A percentile compares a stretch with the other conserved stretches of the same genome.
These are phyloP conservation scores for Phytophthora foliorum DNA, from an alignment of 352 stramenopile species.

Conservation along the genomic window DNA sequence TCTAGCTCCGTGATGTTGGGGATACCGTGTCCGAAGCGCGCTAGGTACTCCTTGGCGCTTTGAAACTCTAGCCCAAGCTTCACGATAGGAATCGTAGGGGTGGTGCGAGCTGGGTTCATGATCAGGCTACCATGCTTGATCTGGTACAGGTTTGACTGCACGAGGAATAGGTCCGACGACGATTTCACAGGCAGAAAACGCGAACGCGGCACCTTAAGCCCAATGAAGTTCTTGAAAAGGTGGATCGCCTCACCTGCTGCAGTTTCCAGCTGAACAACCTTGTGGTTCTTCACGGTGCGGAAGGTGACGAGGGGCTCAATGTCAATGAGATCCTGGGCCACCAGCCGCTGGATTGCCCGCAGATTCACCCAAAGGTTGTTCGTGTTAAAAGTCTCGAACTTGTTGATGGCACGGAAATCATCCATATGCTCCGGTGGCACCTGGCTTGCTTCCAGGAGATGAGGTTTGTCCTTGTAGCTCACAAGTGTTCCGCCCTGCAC, in stretches of 20 bases:
- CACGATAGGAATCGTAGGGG: conserved; percentile 92
- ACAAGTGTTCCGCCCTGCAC: conserved; percentile 92
- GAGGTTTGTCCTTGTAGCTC: conserved; percentile 93
- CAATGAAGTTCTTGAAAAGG: conserved; percentile 98
- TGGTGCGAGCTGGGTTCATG: conserved; percentile 86
- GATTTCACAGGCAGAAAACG: conserved; percentile 99
- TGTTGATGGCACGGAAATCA: conserved; percentile 95
- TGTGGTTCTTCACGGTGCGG: conserved; percentile 96
- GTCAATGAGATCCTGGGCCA: conserved; percentile 98
- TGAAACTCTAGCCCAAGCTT: conserved; percentile 95
- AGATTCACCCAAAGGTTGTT: conserved; percentile 99
- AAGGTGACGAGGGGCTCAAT: conserved; percentile 96
- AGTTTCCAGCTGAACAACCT: conserved; percentile 95
- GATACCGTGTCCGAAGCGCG: conserved; percentile 89
- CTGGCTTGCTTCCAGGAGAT: conserved; percentile 98
- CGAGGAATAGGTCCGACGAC: conserved; percentile 97
- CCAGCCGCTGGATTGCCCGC: conserved; percentile 96
- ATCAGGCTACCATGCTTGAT: conserved; percentile 93
- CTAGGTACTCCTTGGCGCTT: conserved; percentile 88
- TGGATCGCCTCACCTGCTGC: conserved; percentile 98
- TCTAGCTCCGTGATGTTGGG: conserved; percentile 95
- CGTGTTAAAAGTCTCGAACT: conserved; percentile 99
- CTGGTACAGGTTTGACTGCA: conserved; percentile 95
- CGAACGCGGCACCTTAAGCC: conserved; percentile 96
- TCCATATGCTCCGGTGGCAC: conserved; percentile 96